phyloP scores from a whole-genome alignment of 306 rosid genomes.

The cucumber (Cucumis sativus) region Cucumber_9930_V3 NC_026655.2:7513501-7514000 shows the following conservation, averaged over 20 bases:
- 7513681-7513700: neutral
- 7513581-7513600: neutral
- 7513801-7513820: constrained; percentile 60
- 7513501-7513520: no score
- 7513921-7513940: constrained; percentile 70
- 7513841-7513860: constrained; percentile 70
- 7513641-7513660: no score
- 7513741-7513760: constrained; percentile 51
- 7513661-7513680: no score
- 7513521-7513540: no score
- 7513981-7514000: constrained; percentile 24
- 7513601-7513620: no score
- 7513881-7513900: constrained; percentile 42
- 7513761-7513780: constrained; percentile 62
- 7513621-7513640: no score
- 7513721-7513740: constrained; percentile 65
- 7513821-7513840: constrained; percentile 60
- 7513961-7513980: no score
- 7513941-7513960: constrained; percentile 13
- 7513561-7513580: neutral
- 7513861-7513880: constrained; percentile 64
- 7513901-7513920: constrained; percentile 61
- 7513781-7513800: constrained; percentile 59
- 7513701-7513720: constrained; percentile 74
- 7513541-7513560: neutral